Percentiles rank a stretch among this genome's conserved stretches.
Evolutionary conservation across 768 basidiomycete genomes (phyloP).

Genomic region (Tylopilus vinaceipallidus): DNA sequence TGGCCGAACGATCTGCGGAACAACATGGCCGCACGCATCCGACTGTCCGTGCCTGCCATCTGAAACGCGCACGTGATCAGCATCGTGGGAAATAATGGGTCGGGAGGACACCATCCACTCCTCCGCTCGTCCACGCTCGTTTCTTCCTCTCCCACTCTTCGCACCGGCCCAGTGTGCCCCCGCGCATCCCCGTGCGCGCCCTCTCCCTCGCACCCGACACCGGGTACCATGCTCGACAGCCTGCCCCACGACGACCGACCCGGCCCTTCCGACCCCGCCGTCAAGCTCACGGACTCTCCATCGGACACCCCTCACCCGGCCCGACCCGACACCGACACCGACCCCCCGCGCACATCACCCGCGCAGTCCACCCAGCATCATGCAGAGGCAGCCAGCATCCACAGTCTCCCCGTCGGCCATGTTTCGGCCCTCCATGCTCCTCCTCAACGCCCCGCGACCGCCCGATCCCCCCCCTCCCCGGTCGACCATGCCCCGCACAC

Average conservation of each 20-base stretch:
- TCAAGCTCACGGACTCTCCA: too few relatives aligned
- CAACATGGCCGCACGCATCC: too few relatives aligned
- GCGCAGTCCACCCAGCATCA: constrained; percentile 28
- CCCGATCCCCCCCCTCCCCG: constrained; percentile 24
- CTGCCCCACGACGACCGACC: background rate
- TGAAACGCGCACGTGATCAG: constrained; percentile 4
- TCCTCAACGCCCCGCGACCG: constrained; percentile 33
- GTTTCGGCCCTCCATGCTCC: constrained; percentile 41
- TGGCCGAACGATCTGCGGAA: constrained; percentile 19
- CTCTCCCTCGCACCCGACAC: too few relatives aligned
- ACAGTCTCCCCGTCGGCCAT: constrained; percentile 57
- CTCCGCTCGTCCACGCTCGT: background rate
- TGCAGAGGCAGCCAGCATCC: constrained; percentile 54
- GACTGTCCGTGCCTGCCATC: too few relatives aligned
- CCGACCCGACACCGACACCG: background rate
- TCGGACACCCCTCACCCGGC: background rate
- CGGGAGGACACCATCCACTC: constrained; percentile 1
- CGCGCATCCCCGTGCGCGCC: background rate
- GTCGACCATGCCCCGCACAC: background rate
- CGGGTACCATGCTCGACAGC: background rate
- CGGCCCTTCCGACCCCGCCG: background rate
- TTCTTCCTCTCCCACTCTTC: constrained; percentile 6
- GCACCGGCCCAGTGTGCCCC: too few relatives aligned
- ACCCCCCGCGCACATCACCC: too few relatives aligned
- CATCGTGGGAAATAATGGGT: constrained; percentile 12